Evolutionary conservation across 2,329 filamentous ascomycete species (phyloP).

Genomic region (Exophiala sideris): DNA sequence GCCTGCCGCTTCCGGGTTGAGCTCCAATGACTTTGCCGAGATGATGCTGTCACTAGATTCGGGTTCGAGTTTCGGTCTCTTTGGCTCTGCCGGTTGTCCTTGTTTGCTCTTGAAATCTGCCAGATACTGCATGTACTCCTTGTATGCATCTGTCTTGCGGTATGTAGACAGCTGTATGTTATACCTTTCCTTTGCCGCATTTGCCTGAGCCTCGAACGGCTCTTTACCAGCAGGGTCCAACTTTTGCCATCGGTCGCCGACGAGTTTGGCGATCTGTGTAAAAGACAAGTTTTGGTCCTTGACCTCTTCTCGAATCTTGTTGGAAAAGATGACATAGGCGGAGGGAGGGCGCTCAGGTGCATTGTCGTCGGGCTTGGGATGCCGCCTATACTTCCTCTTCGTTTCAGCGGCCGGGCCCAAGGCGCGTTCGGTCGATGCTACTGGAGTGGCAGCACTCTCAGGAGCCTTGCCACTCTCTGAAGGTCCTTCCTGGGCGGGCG

Average conservation of each 20-base stretch:
- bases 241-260: conserved; percentile 78
- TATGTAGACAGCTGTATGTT: conserved; percentile 69
- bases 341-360: conserved; percentile 77
- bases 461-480: conserved; percentile 39
- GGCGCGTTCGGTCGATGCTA: conserved; percentile 9
- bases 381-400: conserved; percentile 31
- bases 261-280: conserved; percentile 77
- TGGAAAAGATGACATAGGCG: conserved; percentile 82
- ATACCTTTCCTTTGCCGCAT: conserved; percentile 71
- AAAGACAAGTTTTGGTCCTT: conserved; percentile 75
- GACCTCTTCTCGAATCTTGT: conserved; percentile 69
- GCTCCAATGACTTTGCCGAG: conserved; percentile 23
- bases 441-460: conserved; percentile 25
- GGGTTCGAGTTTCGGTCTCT: conserved; percentile 43
- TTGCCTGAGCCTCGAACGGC: conserved; percentile 68
- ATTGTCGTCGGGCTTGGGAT: conserved; percentile 66
- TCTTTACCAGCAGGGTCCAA: conserved; percentile 66
- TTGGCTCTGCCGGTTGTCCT: conserved; percentile 36
- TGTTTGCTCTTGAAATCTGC: conserved; percentile 76
- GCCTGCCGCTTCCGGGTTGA: conserved; percentile 6
- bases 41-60: conserved; percentile 32
- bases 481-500: conserved; percentile 36
- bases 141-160: conserved; percentile 70
- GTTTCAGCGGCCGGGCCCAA: conserved; percentile 17
- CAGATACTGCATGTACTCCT: conserved; percentile 67